Base-by-base conservation (phyloP, 2,329 filamentous ascomycete species). In the Fusarium pininemorale region DNA sequence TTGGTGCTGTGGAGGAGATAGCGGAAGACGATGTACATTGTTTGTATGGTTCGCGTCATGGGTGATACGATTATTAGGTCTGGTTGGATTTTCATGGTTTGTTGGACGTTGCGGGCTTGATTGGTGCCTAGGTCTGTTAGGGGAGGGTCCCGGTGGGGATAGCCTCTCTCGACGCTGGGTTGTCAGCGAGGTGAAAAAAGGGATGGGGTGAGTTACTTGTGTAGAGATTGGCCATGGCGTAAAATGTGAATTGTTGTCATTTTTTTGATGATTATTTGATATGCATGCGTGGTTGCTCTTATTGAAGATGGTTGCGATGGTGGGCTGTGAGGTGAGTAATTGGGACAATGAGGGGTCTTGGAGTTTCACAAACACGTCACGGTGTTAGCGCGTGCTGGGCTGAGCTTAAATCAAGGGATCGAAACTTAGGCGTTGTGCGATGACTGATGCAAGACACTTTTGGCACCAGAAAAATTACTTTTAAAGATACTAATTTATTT, bases 41-140 rank as follows among this genome's bases (percentile, higher is more conserved):
- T 78, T 28, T 78, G 74, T 5, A 78, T 66, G 3, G 76, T 77
- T 18, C 76, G 66, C 1, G 74, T 59, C 70, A 71, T 74, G 6
- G 71, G 71, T 0, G 71, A 74, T 12, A 72, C 71, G 6, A 74
- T 39, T 4, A 74, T 74, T 3, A 74, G 5, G 5, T 74, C 63
- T 7, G 71, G 67, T 35, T 69, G 39, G 3, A 59, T 26, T 18
- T 24, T n/a, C 4, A 63, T 16, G 4, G 35, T 50, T 24, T 50
- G 66, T 18, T 57, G 57, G 26, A 72, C 55, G 3, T 20, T 26
- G 20, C 24, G 57, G 14, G 71, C 71, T 56, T 74, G 71, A 14
- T 54, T 58, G 4, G 35, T 44, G 3, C 71, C 71, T 3, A 74
- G 24, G 7, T 72, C 67, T 58, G 71, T 74, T 16, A 74, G 56